Base-by-base conservation (phyloP, 2,329 filamentous ascomycete species). In the Fusarium ambrosium region DNA sequence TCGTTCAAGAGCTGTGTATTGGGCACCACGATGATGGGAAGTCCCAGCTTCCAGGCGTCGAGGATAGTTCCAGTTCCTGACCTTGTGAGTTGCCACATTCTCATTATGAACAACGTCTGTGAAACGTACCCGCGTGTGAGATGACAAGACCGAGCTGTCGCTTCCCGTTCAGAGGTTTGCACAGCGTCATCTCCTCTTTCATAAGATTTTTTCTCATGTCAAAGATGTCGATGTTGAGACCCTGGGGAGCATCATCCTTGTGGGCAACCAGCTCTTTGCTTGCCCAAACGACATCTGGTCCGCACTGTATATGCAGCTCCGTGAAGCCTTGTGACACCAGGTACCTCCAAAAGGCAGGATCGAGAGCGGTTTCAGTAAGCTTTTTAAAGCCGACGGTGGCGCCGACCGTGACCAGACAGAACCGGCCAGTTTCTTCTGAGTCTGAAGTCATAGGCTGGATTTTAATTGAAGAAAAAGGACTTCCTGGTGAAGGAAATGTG, bases 51-150 rank as follows among this genome's bases (percentile, higher is more conserved):
- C 72, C 97, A 89, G 1, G 92, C 94, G 81, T 95, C 95, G 1
- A 98, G 87, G 32, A 98, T 95, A 4, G 94, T 95, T 10, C 97
- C 97, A 14, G 96, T 95, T 18, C 96, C 95, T 98, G 18, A 37
- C 9, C 2, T 45, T 20, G 64, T 79, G 41, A 78, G 69, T 60
- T 51, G 16, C 24, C 16, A 29, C 9, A 51, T 62, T 22, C n/a
- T 53, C 6, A 20, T 22, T 29, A 29, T 24, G n/a, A 55, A 22
- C 10, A 36, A 51, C 5, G 11, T 18, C 36, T 37, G 20, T 39
- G 22, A 27, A 56, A 81, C 85, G 77, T 86, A 96, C 95, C 97
- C 73, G 95, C 96, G 85, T 99, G 97, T 53, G 93, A 95, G 69
- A 99, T 93, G 36, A 98, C 90, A 20, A 97, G 85, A 0, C 97